Evolutionary conservation across 371 early-diverging fungal genomes (phyloP).

Genomic region (Encephalitozoon hellem): DNA sequence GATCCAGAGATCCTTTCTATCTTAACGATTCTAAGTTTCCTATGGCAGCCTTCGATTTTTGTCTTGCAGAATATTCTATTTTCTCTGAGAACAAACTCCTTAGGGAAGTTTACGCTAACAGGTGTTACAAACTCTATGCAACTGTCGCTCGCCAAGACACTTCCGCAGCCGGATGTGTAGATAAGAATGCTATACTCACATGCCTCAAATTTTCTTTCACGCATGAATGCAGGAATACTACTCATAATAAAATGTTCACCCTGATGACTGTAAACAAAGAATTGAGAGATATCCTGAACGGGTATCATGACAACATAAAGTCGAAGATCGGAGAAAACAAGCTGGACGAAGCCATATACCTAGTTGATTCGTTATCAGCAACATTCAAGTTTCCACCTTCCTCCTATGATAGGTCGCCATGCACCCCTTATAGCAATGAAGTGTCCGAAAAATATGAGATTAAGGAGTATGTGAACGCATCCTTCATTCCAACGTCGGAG

Average conservation of each 20-base stretch:
- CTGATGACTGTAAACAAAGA: not conserved
- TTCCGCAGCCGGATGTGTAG: not conserved
- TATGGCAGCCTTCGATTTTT: not conserved
- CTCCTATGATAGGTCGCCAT: not conserved
- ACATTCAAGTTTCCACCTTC: not conserved
- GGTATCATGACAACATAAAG: not conserved
- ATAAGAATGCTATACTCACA: not conserved
- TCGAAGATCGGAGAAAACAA: not conserved
- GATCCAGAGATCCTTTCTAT: not conserved
- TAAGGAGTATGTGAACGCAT: slow-evolving; percentile 40
- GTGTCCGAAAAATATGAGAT: slow-evolving; percentile 25
- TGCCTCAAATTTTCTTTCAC: not conserved
- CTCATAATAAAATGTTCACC: not conserved
- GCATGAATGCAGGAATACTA: not conserved
- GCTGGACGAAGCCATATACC: not conserved
- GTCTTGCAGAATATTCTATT: not conserved
- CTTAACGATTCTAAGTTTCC: not conserved
- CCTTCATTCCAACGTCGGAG: not conserved
- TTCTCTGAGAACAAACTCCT: not conserved
- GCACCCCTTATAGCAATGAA: slow-evolving; percentile 24
- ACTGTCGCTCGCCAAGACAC: not conserved
- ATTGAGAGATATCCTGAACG: not conserved
- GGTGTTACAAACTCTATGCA: not conserved
- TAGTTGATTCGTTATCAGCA: not conserved
- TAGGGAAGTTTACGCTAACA: not conserved